Base-by-base conservation (phyloP, 352 stramenopile genomes). In the Thraustochytrium striatum region DNA sequence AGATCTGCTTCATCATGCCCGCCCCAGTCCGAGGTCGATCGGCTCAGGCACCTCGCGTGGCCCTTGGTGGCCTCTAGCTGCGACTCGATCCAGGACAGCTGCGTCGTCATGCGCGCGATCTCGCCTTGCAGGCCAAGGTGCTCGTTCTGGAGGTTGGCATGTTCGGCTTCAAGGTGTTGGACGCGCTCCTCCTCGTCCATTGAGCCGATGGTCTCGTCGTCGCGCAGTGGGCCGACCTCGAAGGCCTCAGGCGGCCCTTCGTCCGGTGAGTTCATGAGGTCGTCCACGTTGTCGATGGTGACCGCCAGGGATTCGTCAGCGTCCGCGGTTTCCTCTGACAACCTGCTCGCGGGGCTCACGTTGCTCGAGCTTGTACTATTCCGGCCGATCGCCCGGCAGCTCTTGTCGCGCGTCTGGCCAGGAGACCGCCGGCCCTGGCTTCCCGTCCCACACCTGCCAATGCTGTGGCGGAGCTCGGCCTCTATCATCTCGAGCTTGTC, bases 51-150 rank as follows among this genome's bases (percentile, higher is more conserved):
- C 50, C 68, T 30, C 35, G 65, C 65, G 30, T 75, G 65, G 65
- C 65, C 65, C 36, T 75, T 75, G 13, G 65, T 75, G 39, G 65
- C 65, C 39, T 75, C 30, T n/a, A 75, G 65, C 39, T 75, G 65
- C 9, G 44, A 62, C 30, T 75, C 65, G 35, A 75, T 75, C 65
- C 65, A 75, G 9, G 44, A 39, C 41, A 75, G 65, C 65, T 75
- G 65, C 41, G 32, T 38, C 41, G 43, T 32, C 65, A 75, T 75
- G 32, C 65, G 44, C 13, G 44, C 65, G 36, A 75, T 75, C 32
- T 75, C 65, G 30, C 39, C 44, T 25, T 75, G 65, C 43, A 75
- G 52, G 32, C 65, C 65, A 5, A 28, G 44, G 65, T 75, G 65
- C 65, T 75, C 65, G n/a, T 39, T 16, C 28, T 43, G 11, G 21